A percentile compares a stretch with the other conserved stretches of the same genome.
phyloP scores from a whole-genome alignment of 208 protist genomes.

The Giardia duodenalis region DNA sequence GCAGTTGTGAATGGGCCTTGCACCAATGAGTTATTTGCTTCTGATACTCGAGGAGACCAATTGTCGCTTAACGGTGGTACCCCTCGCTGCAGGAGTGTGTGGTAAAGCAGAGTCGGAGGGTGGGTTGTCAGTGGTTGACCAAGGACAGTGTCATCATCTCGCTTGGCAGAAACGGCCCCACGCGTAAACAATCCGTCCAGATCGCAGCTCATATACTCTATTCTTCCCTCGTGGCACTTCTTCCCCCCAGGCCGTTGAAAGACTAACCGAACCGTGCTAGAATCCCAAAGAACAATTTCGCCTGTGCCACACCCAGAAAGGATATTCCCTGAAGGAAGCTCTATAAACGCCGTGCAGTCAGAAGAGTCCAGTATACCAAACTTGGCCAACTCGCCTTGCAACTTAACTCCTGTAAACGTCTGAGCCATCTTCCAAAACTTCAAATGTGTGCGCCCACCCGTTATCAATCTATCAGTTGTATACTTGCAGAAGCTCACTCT shows the following conservation, averaged over 20 bases:
- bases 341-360: background rate
- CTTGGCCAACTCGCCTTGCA: conserved; percentile 21
- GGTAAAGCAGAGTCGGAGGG: background rate
- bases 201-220: conserved; percentile 12
- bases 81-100: background rate
- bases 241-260: background rate
- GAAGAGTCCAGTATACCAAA: conserved; percentile 15
- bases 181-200: background rate
- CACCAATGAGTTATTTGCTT: no score
- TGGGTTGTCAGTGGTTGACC: background rate
- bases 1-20: background rate
- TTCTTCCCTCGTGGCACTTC: background rate
- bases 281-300: conserved; percentile 19
- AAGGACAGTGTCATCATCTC: background rate
- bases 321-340: background rate
- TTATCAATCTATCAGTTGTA: background rate
- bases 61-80: background rate
- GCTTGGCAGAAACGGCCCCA: background rate
- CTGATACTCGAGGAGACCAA: no score
- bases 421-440: conserved; percentile 25
- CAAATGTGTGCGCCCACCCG: background rate
- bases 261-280: background rate
- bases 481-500: background rate
- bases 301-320: conserved; percentile 1
- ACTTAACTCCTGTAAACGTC: conserved; percentile 18